Evolutionary conservation across 2,329 filamentous ascomycete genomes (phyloP).

Genomic region (Colletotrichum plurivorum): DNA sequence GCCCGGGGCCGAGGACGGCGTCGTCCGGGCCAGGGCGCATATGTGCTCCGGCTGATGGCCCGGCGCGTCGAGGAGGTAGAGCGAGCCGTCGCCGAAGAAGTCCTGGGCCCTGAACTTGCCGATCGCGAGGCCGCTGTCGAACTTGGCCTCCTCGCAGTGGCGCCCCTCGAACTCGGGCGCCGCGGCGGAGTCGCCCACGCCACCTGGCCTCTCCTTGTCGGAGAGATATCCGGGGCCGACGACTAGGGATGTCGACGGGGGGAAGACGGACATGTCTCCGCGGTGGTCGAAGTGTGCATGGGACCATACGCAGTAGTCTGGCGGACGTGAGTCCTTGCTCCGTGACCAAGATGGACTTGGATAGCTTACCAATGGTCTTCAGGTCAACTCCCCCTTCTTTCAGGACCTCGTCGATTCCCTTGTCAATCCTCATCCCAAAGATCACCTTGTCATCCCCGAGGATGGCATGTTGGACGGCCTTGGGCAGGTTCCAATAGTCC

Average conservation of each 20-base stretch:
- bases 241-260: slow-evolving; percentile 43
- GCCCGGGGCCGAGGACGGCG: slow-evolving; percentile 26
- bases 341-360: background rate
- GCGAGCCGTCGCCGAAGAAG: slow-evolving; percentile 56
- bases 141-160: slow-evolving; percentile 38
- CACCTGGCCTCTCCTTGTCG: slow-evolving; percentile 16
- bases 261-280: slow-evolving; percentile 46
- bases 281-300: slow-evolving; percentile 49
- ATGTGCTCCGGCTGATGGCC: slow-evolving; percentile 44
- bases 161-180: slow-evolving; percentile 40
- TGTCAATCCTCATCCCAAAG: slow-evolving; percentile 32
- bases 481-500: slow-evolving; percentile 40
- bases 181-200: slow-evolving; percentile 18
- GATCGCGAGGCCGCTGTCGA: slow-evolving; percentile 42
- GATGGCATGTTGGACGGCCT: slow-evolving; percentile 1
- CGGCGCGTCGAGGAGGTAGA: slow-evolving; percentile 56
- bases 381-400: slow-evolving; percentile 29
- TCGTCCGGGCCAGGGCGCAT: slow-evolving; percentile 42
- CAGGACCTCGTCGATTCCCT: slow-evolving; percentile 41
- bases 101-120: slow-evolving; percentile 57
- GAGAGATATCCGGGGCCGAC: slow-evolving; percentile 44
- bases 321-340: no score
- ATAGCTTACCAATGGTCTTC: slow-evolving; percentile 28
- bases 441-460: slow-evolving; percentile 28
- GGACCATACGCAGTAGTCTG: slow-evolving; percentile 47